Evolutionary conservation across 495 filamentous ascomycete species (phyloP), one percentile per base, ranked within the genome.

Genomic region (Aspergillus baeticus): DNA sequence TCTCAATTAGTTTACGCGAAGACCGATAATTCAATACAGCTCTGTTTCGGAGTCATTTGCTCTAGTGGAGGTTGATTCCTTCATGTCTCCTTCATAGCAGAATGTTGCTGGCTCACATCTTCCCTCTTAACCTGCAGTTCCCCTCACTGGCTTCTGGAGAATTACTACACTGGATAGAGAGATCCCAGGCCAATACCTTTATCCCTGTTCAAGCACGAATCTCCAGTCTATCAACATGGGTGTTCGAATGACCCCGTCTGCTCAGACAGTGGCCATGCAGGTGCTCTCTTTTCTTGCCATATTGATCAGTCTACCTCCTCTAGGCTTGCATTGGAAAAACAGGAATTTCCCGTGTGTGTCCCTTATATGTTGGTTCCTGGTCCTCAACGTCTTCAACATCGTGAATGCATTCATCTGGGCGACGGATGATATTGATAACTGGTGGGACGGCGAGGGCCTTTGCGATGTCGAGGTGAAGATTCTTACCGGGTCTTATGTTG

Each of bases 331-430:
- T 63, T 66, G 62, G 46, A 72, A 72, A 57, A 77, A 78, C 38
- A 69, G 72, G 20, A 78, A 78, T 53, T 63, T 68, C 22, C 65
- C 73, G 72, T 69, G 81, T 75, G 36, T 85, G 76, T 35, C 64
- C 42, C 76, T 96, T 38, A 83, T 91, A 57, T 63, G 75, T 57
- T 89, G 84, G 79, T 76, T 86, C 49, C 67, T 84, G 18, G 17
- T 89, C 10, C 65, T 84, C 63, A 92, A 93, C 67, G 6, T 87
- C 18, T 77, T 85, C 68, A 86, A 80, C 60, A 81, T 89, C 59
- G 63, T 89, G 77, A 96, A 96, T 67, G 78, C 89, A 10, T 63
- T 94, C 36, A 81, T 96, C 51, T 98, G 94, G 94, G 83, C 82
- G 21, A 82, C 78, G 14, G 85, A 94, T 66, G 76, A 93, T 60